Evolutionary conservation across 1,284 basidiomycete genomes (phyloP), one percentile per base, ranked within the genome.

Genomic region (Papiliotrema flavescens): DNA sequence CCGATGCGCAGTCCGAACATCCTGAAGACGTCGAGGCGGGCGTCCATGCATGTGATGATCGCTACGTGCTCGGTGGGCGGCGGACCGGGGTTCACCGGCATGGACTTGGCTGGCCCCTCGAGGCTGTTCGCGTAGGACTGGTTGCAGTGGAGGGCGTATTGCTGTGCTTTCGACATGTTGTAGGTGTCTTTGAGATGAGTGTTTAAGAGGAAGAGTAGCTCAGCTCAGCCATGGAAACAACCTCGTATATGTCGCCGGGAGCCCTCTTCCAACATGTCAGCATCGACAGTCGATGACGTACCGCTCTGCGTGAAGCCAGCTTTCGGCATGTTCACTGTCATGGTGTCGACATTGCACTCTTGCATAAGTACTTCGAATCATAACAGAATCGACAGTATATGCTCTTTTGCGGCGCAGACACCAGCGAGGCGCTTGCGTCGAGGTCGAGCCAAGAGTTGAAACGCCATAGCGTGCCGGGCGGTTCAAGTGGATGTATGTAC

Each of bases 11-110:
- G 49, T 2, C 64, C 60, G 43, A 65, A 61, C 48, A 59, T 56
- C 24, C 28, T 32, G 44, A 57, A 55, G 5, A 58, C 55, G 51
- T 63, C 59, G 36, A 64, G 51, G 14, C 62, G 63, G 28, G 62
- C 57, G 51, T 64, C 60, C 62, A 64, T 64, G 44, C 62, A 62
- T 15, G 58, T 60, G 5, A 64, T 44, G 45, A 56, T 56, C 39
- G 54, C 57, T 40, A 56, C 49, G 35, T 35, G 53, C 41, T 47
- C 44, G 9, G 57, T 56, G n/a, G 57, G 57, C 32, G 57, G 54
- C 22, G 54, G 57, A 26, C 54, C 57, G 9, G 57, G 57, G 37
- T 60, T 51, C 36, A 51, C 37, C 19, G 39, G 47, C 50, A 54
- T 47, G 7, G 49, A 43, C 23, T 51, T 32, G 36, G 39, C 20